These are phyloP conservation scores for Fusarium sp. DNA, from an alignment of 2,329 filamentous ascomycete genomes.

Conservation along the genomic window DNA sequence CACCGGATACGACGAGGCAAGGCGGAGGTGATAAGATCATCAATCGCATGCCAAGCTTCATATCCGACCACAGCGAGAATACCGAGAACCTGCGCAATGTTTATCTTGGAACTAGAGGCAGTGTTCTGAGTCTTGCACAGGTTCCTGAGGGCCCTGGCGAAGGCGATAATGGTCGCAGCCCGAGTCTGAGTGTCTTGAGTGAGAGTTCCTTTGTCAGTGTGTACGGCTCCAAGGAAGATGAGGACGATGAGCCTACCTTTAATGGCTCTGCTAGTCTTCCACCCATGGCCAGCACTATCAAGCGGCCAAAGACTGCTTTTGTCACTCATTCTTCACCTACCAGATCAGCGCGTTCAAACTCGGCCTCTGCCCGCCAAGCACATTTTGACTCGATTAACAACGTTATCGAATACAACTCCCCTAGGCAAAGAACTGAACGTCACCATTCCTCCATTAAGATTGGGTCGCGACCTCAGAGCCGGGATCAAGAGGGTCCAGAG, in stretches of 20 bases:
- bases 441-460: constrained; percentile 44
- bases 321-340: constrained; percentile 18
- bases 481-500: constrained; percentile 40
- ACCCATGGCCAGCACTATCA: constrained; percentile 30
- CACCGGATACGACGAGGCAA: constrained; percentile 33
- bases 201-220: constrained; percentile 75
- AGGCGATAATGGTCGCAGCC: constrained; percentile 55
- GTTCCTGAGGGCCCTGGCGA: constrained; percentile 54
- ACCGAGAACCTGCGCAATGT: constrained; percentile 71
- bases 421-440: constrained; percentile 62
- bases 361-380: constrained; percentile 47
- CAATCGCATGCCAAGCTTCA: constrained; percentile 71
- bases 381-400: constrained; percentile 61
- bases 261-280: constrained; percentile 43
- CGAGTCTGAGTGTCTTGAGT: constrained; percentile 71
- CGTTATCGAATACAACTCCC: constrained; percentile 59
- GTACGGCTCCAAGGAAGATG: constrained; percentile 62
- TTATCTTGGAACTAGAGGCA: constrained; percentile 63
- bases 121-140: constrained; percentile 62
- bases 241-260: constrained; percentile 49
- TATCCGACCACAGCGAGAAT: constrained; percentile 68
- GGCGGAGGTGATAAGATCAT: constrained; percentile 55
- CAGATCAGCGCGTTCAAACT: constrained; percentile 45
- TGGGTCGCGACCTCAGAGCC: constrained; percentile 48
- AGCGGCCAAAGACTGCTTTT: constrained; percentile 40